phyloP scores from a whole-genome alignment of 768 basidiomycete species.

The Tricholoma furcatifolium region DNA sequence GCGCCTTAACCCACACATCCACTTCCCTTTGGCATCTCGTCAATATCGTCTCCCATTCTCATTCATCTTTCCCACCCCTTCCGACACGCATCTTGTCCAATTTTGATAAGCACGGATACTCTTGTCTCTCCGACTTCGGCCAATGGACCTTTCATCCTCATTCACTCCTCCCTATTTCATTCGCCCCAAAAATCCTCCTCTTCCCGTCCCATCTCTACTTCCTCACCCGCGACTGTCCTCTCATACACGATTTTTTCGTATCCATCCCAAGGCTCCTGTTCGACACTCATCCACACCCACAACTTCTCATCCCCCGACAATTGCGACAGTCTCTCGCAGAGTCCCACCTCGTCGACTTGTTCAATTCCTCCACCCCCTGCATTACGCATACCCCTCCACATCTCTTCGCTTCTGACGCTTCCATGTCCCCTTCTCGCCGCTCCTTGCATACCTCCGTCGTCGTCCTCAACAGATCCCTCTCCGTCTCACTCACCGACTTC shows the following conservation, averaged over 20 bases:
- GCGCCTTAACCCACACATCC: neutral
- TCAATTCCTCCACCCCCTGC: neutral
- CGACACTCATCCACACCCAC: no score
- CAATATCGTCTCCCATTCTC: neutral
- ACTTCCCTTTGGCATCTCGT: neutral
- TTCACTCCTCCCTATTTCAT: conserved; percentile 9
- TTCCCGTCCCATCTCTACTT: neutral
- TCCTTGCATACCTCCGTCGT: neutral
- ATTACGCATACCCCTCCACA: neutral
- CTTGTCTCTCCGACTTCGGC: no score
- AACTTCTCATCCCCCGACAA: neutral
- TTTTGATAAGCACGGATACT: no score
- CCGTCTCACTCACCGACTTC: neutral
- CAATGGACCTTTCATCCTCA: neutral
- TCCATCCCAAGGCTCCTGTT: neutral
- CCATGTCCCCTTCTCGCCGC: neutral
- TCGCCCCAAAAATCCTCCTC: conserved; percentile 16
- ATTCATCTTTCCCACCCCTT: neutral
- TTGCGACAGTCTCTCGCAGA: neutral
- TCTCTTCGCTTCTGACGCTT: neutral
- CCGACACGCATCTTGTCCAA: neutral
- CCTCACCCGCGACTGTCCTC: neutral
- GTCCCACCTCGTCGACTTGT: neutral
- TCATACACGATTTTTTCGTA: neutral
- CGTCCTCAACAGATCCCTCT: neutral